Evolutionary conservation across 2,329 filamentous ascomycete species (phyloP), one percentile per base, ranked within the genome.

Genomic region (Botrytis sinoallii): DNA sequence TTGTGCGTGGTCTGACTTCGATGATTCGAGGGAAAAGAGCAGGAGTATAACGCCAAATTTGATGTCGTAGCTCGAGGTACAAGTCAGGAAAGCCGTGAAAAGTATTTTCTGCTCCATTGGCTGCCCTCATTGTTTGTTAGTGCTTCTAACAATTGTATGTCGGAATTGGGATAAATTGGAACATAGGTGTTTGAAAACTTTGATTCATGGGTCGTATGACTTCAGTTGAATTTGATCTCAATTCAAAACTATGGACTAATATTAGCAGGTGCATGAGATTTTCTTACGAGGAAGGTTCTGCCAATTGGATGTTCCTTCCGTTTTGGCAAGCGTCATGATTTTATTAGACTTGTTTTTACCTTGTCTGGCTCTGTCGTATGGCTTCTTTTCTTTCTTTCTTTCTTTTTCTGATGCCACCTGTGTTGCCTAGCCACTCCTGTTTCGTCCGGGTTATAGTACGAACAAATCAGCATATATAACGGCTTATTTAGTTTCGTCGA

Each of bases 21-120:
- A 68, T 68, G 35, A 68, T 68, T 68, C 65, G 65, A 14, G 65
- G 65, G n/a, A 68, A 68, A 8, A 68, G 65, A 32, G 4, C 16
- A 22, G n/a, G 65, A 32, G 48, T 57, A 52, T 18, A 10, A 57
- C 6, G 35, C 65, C 65, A 68, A 32, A 68, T 40, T 18, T 68
- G 42, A 42, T 12, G n/a, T 42, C 65, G 35, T 32, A 68, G 1
- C 29, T 68, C 65, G 9, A 29, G 25, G 10, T n/a, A 8, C 29
- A 68, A 38, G 18, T 57, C 6, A 4, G 35, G 65, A 5, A 68
- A 68, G 25, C 20, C 1, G 65, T 32, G 35, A n/a, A 68, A 68
- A 29, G 16, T 42, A 1, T 42, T n/a, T 16, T 35, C 52, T 67
- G 25, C 32, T 20, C 40, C 65, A 9, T 55, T n/a, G 22, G 9